Conservation (phyloP, 495 filamentous ascomycete species). For the Aspergillus asperescens region DNA sequence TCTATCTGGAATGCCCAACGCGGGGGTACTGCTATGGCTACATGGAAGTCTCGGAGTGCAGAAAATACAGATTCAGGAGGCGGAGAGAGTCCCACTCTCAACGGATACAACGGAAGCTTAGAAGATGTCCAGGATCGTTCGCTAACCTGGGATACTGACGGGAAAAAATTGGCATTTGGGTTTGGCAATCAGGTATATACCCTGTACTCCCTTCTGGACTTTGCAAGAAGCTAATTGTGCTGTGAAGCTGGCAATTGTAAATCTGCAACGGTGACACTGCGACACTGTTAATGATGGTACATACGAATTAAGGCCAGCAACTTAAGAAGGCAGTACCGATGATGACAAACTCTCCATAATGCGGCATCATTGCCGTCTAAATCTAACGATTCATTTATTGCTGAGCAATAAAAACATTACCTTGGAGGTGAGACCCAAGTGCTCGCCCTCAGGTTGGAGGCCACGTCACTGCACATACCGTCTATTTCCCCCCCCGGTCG, state of each 20-base stretch:
- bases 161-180: conserved; percentile 68
- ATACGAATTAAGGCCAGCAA: neutral
- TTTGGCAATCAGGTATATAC: conserved; percentile 60
- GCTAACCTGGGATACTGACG: conserved; percentile 71
- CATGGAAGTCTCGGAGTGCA: conserved; percentile 45
- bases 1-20: conserved; percentile 70
- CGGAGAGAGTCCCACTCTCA: conserved; percentile 25
- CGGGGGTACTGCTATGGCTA: conserved; percentile 58
- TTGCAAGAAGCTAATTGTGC: conserved; percentile 9
- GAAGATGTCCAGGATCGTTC: conserved; percentile 41
- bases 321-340: neutral
- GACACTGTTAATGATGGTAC: neutral
- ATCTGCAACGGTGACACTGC: conserved; percentile 38
- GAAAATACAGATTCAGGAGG: conserved; percentile 30
- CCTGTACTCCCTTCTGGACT: neutral
- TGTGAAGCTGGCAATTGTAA: conserved; percentile 41
- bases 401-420: conserved; percentile 4
- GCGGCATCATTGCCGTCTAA: conserved; percentile 9
- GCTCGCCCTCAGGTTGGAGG: neutral
- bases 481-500: neutral
- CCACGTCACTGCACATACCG: neutral
- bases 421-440: neutral
- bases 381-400: conserved; percentile 11
- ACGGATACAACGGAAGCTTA: conserved; percentile 39
- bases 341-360: neutral